Evolutionary conservation across 2,329 filamentous ascomycete genomes (phyloP), one percentile per base, ranked within the genome.

Genomic region (Venturia asperata): DNA sequence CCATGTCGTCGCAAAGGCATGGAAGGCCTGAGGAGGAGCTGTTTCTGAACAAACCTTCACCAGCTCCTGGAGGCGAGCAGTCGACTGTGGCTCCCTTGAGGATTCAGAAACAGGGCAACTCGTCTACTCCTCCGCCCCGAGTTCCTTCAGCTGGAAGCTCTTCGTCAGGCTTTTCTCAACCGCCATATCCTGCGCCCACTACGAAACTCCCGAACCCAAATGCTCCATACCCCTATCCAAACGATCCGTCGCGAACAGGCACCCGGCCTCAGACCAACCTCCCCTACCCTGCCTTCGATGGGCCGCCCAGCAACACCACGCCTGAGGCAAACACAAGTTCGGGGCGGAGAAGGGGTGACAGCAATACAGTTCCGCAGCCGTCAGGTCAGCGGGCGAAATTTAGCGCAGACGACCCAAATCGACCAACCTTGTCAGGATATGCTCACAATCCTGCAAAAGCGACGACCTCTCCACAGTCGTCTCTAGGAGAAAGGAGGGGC

Each of bases 41-140:
- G 80, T 93, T 95, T 79, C 83, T 95, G 69, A 76, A 81, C 55
- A 67, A 77, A 73, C 67, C 76, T 76, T n/a, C 72, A 71, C 63
- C 69, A 42, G 58, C 64, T 56, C 71, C 75, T 62, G 78, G 76
- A 65, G 76, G 77, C 58, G 86, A 91, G 71, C 91, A 90, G 71
- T 90, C 91, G 66, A 90, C 89, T 21, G 84, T 96, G 70, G 90
- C 90, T 71, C 92, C 92, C 67, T 77, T 96, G 77, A 86, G 91
- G 72, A 95, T 96, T 74, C 88, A 87, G 79, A 95, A 95, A 76
- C 86, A 87, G 65, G 84, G 86, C 70, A 41, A 27, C 42, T 58
- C 65, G 3, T 71, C 82, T 81, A 65, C 77, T 79, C 77, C 77
- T 60, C 85, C 85, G 70, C 84, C 64, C 15, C 61, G 42, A 43